Evolutionary conservation across 2,329 filamentous ascomycete species (phyloP), one percentile per base, ranked within the genome.

Genomic region (Botrytis sinoallii): DNA sequence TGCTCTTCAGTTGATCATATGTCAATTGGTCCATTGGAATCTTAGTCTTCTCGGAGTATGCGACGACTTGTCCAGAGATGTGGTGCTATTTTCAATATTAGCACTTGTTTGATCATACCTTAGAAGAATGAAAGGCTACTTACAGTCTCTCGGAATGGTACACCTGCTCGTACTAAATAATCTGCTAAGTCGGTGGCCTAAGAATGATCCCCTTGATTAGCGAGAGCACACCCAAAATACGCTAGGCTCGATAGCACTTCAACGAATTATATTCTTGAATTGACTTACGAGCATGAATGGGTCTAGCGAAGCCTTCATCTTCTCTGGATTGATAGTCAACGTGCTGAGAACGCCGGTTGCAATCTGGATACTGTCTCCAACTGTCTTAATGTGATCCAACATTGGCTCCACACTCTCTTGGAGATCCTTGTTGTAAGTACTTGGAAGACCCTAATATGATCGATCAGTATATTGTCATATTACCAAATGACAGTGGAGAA

Each of bases 321-420:
- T 91, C 76, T 92, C 90, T 0, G 92, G 89, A 79, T 89, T 86
- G 75, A 92, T 87, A 9, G 85, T 88, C 18, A 97, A 85, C 0
- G 93, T 97, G 1, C 89, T 89, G 6, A 97, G 85, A 8, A 97
- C 91, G 72, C 94, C 92, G 38, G 92, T 92, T 42, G 93, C 92
- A 78, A 97, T 97, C 82, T 92, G 90, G 72, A 97, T 87, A 80
- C 92, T 94, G 85, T 97, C 92, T 73, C 87, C 88, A 75, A 96
- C 87, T 9, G 93, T 95, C 87, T 94, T 93, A 83, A 95, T 88
- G 81, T 91, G 89, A 82, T 97, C 93, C 67, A 97, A 88, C 84
- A 97, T 89, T n/a, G 92, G 91, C 85, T 97, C 92, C 75, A 93
- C 91, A 74, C 89, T 91, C 84, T 97, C 94, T 83, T 97, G 93